Conservation (phyloP, 371 early-diverging fungal species). For the Mucor saturninus region DNA sequence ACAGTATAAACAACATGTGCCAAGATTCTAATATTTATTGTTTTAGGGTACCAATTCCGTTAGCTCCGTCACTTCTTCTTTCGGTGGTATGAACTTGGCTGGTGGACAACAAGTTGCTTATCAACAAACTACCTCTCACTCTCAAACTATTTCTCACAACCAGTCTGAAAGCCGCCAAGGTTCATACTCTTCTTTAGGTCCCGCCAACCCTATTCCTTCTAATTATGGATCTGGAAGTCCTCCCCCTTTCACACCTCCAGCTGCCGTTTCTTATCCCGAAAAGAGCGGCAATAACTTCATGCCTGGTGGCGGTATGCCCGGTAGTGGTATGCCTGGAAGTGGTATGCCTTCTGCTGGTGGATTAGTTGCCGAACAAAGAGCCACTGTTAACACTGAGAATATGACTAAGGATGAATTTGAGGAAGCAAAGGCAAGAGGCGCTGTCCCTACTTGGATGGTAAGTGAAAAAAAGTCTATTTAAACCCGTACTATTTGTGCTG, state of each 20-base stretch:
- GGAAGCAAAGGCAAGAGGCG: conserved; percentile 28
- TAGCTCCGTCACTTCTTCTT: conserved; percentile 23
- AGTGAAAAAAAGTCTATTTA: conserved; percentile 3
- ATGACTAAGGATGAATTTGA: conserved; percentile 29
- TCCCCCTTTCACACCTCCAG: conserved; percentile 33
- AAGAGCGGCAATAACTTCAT: conserved; percentile 2
- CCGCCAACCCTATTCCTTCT: conserved; percentile 32
- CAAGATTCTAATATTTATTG: conserved; percentile 4
- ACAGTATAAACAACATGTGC: background rate
- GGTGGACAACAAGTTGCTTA: conserved; percentile 24
- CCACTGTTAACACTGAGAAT: conserved; percentile 15
- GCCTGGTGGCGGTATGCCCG: background rate
- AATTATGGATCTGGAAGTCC: conserved; percentile 34
- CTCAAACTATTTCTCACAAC: conserved; percentile 9
- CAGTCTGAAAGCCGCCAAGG: conserved; percentile 28
- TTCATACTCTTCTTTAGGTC: conserved; percentile 29
- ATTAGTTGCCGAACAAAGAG: background rate
- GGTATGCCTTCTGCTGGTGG: background rate
- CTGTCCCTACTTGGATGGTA: conserved; percentile 29
- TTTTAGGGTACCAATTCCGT: conserved; percentile 24
- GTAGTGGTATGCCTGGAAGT: background rate
- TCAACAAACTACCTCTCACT: conserved; percentile 16
- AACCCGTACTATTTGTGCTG: background rate
- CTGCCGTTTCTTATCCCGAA: conserved; percentile 23
- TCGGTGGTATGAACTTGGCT: conserved; percentile 26